A percentile compares a stretch with the other conserved stretches of the same genome.
Conservation (phyloP, 345 rosid species). For the Gossypium turneri region DNA sequence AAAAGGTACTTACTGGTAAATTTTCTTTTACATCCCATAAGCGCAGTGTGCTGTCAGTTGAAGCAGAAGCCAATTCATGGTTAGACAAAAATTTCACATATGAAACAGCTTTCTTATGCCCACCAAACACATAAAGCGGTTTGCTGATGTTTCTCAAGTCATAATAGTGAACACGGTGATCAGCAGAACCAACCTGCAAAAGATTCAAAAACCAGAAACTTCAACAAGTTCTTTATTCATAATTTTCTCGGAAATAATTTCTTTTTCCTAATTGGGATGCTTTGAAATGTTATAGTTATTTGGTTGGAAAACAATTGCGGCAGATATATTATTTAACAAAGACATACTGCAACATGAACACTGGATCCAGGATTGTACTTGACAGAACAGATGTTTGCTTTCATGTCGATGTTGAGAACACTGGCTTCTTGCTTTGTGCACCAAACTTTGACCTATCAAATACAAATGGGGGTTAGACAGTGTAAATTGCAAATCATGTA, state of each 20-base stretch:
- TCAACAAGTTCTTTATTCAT: not conserved
- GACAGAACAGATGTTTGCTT: constrained; percentile 55
- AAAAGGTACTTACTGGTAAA: constrained; percentile 35
- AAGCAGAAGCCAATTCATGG: constrained; percentile 55
- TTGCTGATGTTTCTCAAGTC: constrained; percentile 50
- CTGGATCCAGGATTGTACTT: constrained; percentile 67
- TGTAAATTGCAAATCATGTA: not conserved
- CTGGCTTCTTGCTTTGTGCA: constrained; percentile 62
- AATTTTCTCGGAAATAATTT: not conserved
- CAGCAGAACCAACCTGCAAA: constrained; percentile 62
- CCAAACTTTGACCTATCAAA: constrained; percentile 62
- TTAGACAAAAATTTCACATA: constrained; percentile 60
- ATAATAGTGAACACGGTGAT: constrained; percentile 55
- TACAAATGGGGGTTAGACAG: not conserved
- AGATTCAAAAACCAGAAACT: not conserved
- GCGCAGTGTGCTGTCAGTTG: constrained; percentile 25
- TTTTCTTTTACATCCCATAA: constrained; percentile 63
- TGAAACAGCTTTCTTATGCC: constrained; percentile 62
- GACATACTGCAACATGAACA: constrained; percentile 52
- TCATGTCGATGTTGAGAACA: constrained; percentile 53
- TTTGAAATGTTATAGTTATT: not conserved
- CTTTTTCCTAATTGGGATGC: not conserved
- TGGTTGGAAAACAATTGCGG: not conserved
- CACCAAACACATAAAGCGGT: constrained; percentile 52
- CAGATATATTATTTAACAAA: not conserved